phyloP scores from a whole-genome alignment of 352 stramenopile genomes.

The Phytophthora ramorum region DNA sequence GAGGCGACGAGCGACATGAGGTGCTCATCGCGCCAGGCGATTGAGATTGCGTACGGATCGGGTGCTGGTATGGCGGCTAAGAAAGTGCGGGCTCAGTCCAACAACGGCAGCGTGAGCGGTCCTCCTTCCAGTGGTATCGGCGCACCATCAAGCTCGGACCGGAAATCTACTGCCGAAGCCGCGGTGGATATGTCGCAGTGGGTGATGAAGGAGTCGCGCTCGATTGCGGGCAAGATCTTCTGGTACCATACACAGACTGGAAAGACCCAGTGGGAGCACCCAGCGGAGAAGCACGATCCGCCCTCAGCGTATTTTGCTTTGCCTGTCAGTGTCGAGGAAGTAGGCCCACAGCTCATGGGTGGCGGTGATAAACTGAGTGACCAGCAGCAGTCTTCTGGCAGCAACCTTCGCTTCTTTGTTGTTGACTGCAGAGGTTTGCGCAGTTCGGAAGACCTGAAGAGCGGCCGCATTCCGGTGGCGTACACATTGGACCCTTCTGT shows the following conservation, averaged over 20 bases:
- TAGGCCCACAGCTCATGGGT: conserved; percentile 71
- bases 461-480: conserved; percentile 73
- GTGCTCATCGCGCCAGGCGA: conserved; percentile 62
- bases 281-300: conserved; percentile 62
- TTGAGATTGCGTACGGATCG: conserved; percentile 65
- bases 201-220: conserved; percentile 79
- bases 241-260: conserved; percentile 82
- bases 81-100: conserved; percentile 30
- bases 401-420: conserved; percentile 71
- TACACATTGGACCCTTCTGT: conserved; percentile 82
- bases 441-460: conserved; percentile 83
- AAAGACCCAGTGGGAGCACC: conserved; percentile 85
- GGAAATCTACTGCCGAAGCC: conserved; percentile 41
- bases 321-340: conserved; percentile 73
- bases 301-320: conserved; percentile 71
- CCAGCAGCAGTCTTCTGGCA: conserved; percentile 21
- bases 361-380: conserved; percentile 52
- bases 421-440: conserved; percentile 77
- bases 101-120: conserved; percentile 22
- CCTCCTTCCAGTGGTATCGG: conserved; percentile 26
- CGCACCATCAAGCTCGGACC: conserved; percentile 25
- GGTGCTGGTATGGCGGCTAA: conserved; percentile 28
- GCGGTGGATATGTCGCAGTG: conserved; percentile 84
- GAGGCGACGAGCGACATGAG: conserved; percentile 43
- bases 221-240: conserved; percentile 77